Evolutionary conservation across 805 yeast species (phyloP).

Genomic region (Starmerella vitae): DNA sequence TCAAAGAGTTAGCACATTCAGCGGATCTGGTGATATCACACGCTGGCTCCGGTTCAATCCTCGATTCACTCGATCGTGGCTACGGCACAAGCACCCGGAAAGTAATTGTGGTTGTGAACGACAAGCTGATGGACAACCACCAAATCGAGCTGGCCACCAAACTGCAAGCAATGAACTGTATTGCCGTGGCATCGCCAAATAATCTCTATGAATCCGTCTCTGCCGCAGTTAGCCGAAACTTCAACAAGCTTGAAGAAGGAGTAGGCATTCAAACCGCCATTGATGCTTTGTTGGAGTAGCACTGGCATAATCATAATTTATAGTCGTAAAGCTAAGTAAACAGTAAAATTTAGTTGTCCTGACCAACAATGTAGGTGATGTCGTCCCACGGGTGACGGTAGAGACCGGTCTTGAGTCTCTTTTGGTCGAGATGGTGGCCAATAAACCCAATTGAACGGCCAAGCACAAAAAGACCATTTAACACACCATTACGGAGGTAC

Average conservation of each 20-base stretch:
- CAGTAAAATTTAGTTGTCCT: slow-evolving; percentile 18
- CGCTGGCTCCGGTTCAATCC: slow-evolving; percentile 83
- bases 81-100: slow-evolving; percentile 39
- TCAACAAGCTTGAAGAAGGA: too few relatives aligned
- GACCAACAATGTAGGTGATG: slow-evolving; percentile 33
- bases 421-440: slow-evolving; percentile 36
- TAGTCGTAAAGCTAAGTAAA: neutral
- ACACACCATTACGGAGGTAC: slow-evolving; percentile 35
- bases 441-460: slow-evolving; percentile 36
- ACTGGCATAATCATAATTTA: too few relatives aligned
- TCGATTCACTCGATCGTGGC: slow-evolving; percentile 37
- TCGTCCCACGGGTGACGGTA: slow-evolving; percentile 40
- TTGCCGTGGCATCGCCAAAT: too few relatives aligned
- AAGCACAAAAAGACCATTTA: slow-evolving; percentile 34
- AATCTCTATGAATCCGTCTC: too few relatives aligned
- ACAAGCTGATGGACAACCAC: slow-evolving; percentile 71
- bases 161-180: slow-evolving; percentile 23
- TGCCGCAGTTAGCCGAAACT: too few relatives aligned
- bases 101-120: slow-evolving; percentile 54
- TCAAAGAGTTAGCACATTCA: slow-evolving; percentile 31
- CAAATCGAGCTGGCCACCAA: slow-evolving; percentile 64
- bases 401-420: slow-evolving; percentile 35
- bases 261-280: too few relatives aligned
- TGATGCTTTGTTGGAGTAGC: too few relatives aligned
- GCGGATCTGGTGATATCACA: slow-evolving; percentile 66